phyloP scores from a whole-genome alignment of 306 rosid species.

The Clitoria ternatea region DNA sequence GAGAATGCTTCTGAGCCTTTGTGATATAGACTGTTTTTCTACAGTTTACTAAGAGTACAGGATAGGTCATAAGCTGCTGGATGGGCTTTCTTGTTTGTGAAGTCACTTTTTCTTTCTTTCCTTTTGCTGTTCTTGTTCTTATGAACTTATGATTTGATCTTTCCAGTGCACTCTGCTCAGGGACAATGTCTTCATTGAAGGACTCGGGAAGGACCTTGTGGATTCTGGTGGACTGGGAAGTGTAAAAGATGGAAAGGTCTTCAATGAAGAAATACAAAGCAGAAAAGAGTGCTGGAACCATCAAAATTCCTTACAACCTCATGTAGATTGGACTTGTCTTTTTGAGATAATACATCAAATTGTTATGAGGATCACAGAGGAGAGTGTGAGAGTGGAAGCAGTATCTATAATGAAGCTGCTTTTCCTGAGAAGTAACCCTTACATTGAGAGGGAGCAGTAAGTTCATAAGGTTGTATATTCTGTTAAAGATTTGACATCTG shows the following conservation, averaged over 20 bases:
- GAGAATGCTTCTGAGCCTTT: not conserved
- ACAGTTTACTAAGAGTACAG: not conserved
- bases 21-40: conserved; percentile 1
- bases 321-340: conserved; percentile 58
- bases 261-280: conserved; percentile 27
- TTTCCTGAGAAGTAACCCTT: conserved; percentile 53
- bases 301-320: conserved; percentile 40
- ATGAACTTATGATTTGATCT: conserved; percentile 96
- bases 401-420: conserved; percentile 61
- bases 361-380: conserved; percentile 52
- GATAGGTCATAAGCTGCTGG: conserved; percentile 14
- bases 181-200: conserved; percentile 67
- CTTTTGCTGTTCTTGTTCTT: conserved; percentile 44
- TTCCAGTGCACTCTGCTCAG: conserved; percentile 99
- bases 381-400: conserved; percentile 61
- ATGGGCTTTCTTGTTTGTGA: conserved; percentile 11
- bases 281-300: conserved; percentile 41
- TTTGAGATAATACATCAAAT: conserved; percentile 58
- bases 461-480: conserved; percentile 27
- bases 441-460: conserved; percentile 71
- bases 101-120: not conserved
- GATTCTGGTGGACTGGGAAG: conserved; percentile 37
- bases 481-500: conserved; percentile 13
- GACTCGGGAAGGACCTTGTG: conserved; percentile 37
- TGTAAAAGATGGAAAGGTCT: conserved; percentile 33